Evolutionary conservation across 2,329 filamentous ascomycete genomes (phyloP), one percentile per base, ranked within the genome.

Genomic region (Diaporthe longicolla): DNA sequence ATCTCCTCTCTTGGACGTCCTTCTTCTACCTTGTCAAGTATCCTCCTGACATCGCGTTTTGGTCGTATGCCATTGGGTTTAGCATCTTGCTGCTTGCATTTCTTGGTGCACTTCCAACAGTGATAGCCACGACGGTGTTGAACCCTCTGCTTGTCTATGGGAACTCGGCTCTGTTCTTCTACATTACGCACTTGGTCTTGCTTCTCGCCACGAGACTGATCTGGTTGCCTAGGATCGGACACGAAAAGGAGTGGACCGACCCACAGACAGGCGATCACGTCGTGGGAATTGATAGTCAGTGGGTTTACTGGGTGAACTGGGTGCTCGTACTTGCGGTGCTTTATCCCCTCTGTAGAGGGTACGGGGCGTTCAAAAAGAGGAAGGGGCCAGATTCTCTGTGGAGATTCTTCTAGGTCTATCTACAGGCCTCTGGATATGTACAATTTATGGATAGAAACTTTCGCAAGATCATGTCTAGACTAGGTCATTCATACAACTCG

Each of bases 11-110:
- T 0, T 77, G 78, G 1, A 77, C 79, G 35, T 82, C 85, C 8
- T 87, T 87, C 79, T 85, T 87, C 78, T 87, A 86, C 79, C 76
- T 86, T 57, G 78, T 83, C 76, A 87, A 87, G 77, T 87, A 87
- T 63, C 85, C 86, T 0, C 86, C 86, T 6, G 86, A 87, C 74
- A 80, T 87, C 5, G 84, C 85, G 4, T 87, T 85, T 74, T 85
- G 84, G 81, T 79, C 84, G 4, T 83, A 82, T 48, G 84, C 84
- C 15, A 79, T 87, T 59, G 82, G 82, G 0, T 81, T 76, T 7
- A 86, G 83, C 74, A 77, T 87, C 0, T 74, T 84, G 4, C 78
- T 87, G 0, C 81, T 87, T 0, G 83, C 82, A 1, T 24, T 81
- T 1, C 84, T 87, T 8, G 78, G 78, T 0, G 76, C 78, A 0